Conservation (phyloP, 306 rosid genomes). For the Geum urbanum region DNA sequence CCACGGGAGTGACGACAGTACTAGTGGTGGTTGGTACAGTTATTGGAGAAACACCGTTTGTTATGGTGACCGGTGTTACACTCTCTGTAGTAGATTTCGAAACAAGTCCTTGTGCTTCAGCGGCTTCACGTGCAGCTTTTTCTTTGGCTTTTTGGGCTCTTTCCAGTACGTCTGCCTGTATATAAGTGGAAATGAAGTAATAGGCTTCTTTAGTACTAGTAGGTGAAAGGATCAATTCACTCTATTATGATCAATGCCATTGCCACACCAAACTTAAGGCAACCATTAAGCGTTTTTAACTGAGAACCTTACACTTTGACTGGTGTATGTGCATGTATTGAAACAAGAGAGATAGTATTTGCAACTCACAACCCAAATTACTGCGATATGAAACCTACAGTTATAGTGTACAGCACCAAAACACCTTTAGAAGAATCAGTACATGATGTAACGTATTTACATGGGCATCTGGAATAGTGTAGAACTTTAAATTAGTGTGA, state of each 20-base stretch:
- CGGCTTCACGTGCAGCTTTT: constrained; percentile 73
- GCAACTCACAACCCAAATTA: no score
- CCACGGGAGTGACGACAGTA: constrained; percentile 16
- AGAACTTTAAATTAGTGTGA: not conserved
- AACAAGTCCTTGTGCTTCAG: constrained; percentile 49
- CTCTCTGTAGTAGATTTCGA: constrained; percentile 22
- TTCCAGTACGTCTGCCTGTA: constrained; percentile 80
- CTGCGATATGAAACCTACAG: no score
- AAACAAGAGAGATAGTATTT: no score
- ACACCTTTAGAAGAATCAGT: no score
- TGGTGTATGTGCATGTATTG: not conserved
- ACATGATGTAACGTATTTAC: not conserved
- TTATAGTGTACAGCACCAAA: no score
- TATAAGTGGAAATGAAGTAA: constrained; percentile 3
- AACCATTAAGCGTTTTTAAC: not conserved
- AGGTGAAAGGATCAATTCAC: not conserved
- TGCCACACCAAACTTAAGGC: not conserved
- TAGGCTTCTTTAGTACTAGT: not conserved
- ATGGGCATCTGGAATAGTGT: not conserved
- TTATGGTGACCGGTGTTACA: constrained; percentile 8
- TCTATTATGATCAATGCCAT: not conserved
- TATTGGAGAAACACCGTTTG: constrained; percentile 22
- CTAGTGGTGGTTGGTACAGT: constrained; percentile 23
- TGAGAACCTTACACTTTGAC: not conserved
- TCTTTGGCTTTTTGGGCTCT: constrained; percentile 81